Conservation (phyloP, 371 early-diverging fungal genomes). For the Mucor saturninus region DNA sequence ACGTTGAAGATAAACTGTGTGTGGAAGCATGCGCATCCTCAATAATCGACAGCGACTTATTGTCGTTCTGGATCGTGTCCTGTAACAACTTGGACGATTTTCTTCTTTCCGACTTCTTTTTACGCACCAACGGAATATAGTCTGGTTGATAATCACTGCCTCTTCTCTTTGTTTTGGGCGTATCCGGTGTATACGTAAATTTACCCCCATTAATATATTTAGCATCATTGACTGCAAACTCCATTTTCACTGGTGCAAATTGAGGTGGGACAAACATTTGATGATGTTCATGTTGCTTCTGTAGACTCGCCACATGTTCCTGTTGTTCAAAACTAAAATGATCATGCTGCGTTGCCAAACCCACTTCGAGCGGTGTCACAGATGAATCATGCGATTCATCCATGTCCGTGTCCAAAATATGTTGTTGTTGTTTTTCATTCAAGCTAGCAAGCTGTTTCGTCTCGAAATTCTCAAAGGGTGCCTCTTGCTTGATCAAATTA, state of each 20-base stretch:
- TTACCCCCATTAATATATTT: constrained; percentile 55
- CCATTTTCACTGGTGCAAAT: constrained; percentile 53
- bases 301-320: neutral
- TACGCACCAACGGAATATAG: constrained; percentile 35
- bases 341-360: constrained; percentile 15
- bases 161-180: neutral
- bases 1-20: neutral
- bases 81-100: constrained; percentile 5
- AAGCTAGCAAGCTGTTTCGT: constrained; percentile 7
- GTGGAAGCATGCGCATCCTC: neutral
- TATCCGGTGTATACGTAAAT: constrained; percentile 37
- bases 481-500: constrained; percentile 3
- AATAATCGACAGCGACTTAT: constrained; percentile 3
- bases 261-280: constrained; percentile 35
- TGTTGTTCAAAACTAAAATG: neutral
- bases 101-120: constrained; percentile 14
- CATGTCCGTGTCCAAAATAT: constrained; percentile 15
- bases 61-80: constrained; percentile 11
- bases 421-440: constrained; percentile 12
- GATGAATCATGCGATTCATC: constrained; percentile 13
- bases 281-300: constrained; percentile 4
- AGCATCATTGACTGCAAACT: constrained; percentile 43
- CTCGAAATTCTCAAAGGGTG: neutral
- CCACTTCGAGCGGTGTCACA: constrained; percentile 19
- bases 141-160: constrained; percentile 46